Evolutionary conservation across 495 filamentous ascomycete species (phyloP).

Genomic region (Glonium stellatum): DNA sequence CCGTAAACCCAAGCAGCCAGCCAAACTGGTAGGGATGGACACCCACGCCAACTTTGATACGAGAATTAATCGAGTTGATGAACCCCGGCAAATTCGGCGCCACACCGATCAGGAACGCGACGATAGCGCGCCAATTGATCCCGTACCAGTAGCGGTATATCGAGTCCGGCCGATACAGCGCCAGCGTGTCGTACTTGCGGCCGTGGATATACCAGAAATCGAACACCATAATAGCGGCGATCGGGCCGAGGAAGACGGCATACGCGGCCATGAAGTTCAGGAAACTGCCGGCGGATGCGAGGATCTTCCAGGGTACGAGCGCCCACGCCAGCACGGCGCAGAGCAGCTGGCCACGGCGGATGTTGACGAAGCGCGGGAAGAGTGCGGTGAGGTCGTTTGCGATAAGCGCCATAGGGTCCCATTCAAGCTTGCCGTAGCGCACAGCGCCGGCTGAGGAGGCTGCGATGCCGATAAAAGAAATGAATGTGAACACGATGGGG

Average conservation of each 20-base stretch:
- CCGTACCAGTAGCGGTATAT: conserved; percentile 50
- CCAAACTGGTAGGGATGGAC: conserved; percentile 50
- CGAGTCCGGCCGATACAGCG: conserved; percentile 49
- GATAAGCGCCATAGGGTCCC: conserved; percentile 52
- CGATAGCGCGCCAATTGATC: conserved; percentile 59
- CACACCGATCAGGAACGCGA: conserved; percentile 57
- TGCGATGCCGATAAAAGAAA: conserved; percentile 33
- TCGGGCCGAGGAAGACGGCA: conserved; percentile 60
- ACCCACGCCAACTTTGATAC: conserved; percentile 43
- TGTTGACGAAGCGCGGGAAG: conserved; percentile 54
- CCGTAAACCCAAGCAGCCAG: conserved; percentile 50
- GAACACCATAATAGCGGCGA: conserved; percentile 58
- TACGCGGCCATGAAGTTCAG: conserved; percentile 54
- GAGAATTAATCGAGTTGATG: conserved; percentile 44
- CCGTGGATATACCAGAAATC: conserved; percentile 64
- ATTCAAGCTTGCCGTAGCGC: conserved; percentile 45
- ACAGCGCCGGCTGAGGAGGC: conserved; percentile 32
- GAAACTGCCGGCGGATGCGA: conserved; percentile 50
- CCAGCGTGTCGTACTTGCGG: conserved; percentile 53
- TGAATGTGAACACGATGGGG: conserved; percentile 51
- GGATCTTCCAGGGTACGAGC: conserved; percentile 58
- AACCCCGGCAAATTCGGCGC: conserved; percentile 56
- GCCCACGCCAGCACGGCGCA: conserved; percentile 50
- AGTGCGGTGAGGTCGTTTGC: conserved; percentile 54
- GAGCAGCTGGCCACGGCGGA: conserved; percentile 48